Percentiles rank a stretch among this genome's conserved stretches.
These are phyloP conservation scores for Aspergillus diversus DNA, from an alignment of 495 filamentous ascomycete genomes.

Conservation along the genomic window DNA sequence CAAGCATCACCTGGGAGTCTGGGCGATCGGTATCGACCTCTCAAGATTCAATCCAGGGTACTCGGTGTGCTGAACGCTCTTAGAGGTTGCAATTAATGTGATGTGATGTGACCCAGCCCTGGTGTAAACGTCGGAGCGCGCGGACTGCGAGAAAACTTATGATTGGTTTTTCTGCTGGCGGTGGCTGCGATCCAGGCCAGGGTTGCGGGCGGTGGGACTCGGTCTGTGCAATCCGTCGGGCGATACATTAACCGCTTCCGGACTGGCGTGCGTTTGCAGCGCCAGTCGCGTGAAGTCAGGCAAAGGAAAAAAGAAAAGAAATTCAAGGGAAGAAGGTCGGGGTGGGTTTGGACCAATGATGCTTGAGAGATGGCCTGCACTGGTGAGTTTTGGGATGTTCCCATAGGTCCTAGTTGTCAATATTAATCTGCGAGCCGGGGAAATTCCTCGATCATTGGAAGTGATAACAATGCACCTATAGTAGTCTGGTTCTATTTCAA, in stretches of 20 bases:
- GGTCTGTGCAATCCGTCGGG: background rate
- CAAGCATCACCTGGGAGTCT: no score
- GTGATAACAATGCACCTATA: background rate
- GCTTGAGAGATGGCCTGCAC: background rate
- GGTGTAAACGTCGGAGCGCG: conserved; percentile 5
- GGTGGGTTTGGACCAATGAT: background rate
- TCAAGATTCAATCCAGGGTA: background rate
- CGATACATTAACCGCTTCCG: conserved; percentile 10
- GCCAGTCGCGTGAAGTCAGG: conserved; percentile 13
- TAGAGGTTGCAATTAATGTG: background rate
- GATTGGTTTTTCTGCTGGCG: background rate
- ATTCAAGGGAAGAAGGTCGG: background rate
- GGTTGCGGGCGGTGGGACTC: background rate
- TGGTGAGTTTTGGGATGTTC: background rate
- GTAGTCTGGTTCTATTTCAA: background rate
- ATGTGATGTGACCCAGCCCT: background rate
- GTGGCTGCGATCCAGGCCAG: background rate
- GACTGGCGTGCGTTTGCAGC: conserved; percentile 10
- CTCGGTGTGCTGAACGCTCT: background rate
- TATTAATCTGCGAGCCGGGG: background rate
- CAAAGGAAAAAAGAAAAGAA: conserved; percentile 4
- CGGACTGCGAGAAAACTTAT: conserved; percentile 16
- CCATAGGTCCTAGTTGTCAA: background rate
- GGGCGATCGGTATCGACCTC: no score
- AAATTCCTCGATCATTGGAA: background rate